Conservation (phyloP, 2,329 filamentous ascomycete genomes). For the Colletotrichum echinochloae region DNA sequence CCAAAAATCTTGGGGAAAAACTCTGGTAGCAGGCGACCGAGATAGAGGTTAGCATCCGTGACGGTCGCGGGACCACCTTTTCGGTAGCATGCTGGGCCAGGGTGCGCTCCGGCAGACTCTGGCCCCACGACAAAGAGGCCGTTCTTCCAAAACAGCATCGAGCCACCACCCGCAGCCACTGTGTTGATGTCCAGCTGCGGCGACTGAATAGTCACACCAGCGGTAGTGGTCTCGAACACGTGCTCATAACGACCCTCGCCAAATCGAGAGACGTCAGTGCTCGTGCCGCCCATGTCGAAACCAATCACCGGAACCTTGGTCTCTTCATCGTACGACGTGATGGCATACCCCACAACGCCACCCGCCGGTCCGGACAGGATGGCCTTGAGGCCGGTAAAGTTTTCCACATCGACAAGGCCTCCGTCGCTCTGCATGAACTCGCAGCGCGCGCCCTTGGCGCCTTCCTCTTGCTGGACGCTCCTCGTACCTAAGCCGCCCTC, state of each 20-base stretch:
- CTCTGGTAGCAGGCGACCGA: slow-evolving; percentile 86
- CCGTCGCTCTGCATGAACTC: slow-evolving; percentile 97
- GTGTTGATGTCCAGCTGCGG: slow-evolving; percentile 96
- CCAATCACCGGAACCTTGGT: slow-evolving; percentile 90
- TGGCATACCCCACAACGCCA: slow-evolving; percentile 91
- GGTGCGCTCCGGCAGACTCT: slow-evolving; percentile 88
- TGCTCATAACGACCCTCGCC: slow-evolving; percentile 89
- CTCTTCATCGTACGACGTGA: slow-evolving; percentile 87
- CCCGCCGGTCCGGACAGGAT: slow-evolving; percentile 93
- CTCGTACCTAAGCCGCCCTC: slow-evolving; percentile 81
- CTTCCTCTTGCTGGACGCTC: slow-evolving; percentile 75
- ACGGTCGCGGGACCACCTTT: slow-evolving; percentile 91
- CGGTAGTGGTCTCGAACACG: slow-evolving; percentile 93
- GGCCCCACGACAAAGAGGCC: slow-evolving; percentile 92
- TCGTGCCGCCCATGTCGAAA: slow-evolving; percentile 96
- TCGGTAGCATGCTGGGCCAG: slow-evolving; percentile 90
- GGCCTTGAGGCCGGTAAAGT: slow-evolving; percentile 85
- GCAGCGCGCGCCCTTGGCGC: slow-evolving; percentile 79
- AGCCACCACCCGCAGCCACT: slow-evolving; percentile 90
- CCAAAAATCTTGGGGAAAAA: slow-evolving; percentile 98
- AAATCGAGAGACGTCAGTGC: slow-evolving; percentile 90
- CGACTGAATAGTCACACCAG: slow-evolving; percentile 92
- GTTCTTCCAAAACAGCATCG: slow-evolving; percentile 86
- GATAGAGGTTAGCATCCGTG: slow-evolving; percentile 91
- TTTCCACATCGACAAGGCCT: slow-evolving; percentile 77